phyloP scores from a whole-genome alignment of 768 basidiomycete genomes.

The Tulasnella sp. region DNA sequence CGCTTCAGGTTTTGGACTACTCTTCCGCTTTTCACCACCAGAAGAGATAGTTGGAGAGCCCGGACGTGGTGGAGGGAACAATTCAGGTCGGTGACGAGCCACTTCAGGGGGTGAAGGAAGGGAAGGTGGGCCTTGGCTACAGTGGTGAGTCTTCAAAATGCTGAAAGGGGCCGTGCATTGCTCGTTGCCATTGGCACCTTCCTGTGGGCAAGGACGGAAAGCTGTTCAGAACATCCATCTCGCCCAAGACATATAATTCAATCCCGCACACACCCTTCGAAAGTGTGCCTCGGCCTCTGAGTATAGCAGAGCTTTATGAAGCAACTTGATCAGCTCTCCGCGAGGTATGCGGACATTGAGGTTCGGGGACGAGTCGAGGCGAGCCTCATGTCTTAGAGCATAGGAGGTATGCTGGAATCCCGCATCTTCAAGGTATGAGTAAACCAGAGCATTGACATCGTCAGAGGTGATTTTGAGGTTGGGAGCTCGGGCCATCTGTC shows the following conservation, averaged over 20 bases:
- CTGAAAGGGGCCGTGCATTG: slow-evolving; percentile 60
- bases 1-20: slow-evolving; percentile 1
- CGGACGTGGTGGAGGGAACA: slow-evolving; percentile 20
- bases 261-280: slow-evolving; percentile 41
- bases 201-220: neutral
- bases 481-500: neutral
- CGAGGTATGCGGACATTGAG: slow-evolving; percentile 65
- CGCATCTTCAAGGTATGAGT: slow-evolving; percentile 80
- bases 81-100: slow-evolving; percentile 13
- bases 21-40: slow-evolving; percentile 8
- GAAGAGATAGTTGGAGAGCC: neutral
- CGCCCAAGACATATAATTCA: too few relatives aligned
- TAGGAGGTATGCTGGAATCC: slow-evolving; percentile 79
- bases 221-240: neutral
- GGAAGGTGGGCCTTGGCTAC: slow-evolving; percentile 25
- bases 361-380: slow-evolving; percentile 57
- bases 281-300: slow-evolving; percentile 78
- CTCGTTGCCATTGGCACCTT: slow-evolving; percentile 39
- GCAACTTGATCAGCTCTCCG: slow-evolving; percentile 70
- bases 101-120: slow-evolving; percentile 15
- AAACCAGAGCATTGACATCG: slow-evolving; percentile 71
- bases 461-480: slow-evolving; percentile 17
- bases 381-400: slow-evolving; percentile 62
- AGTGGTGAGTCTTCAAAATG: slow-evolving; percentile 63
- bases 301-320: slow-evolving; percentile 71